Evolutionary conservation across 305 asterid species (phyloP), one percentile per base, ranked within the genome.

Genomic region (Fraxinus albicans): DNA sequence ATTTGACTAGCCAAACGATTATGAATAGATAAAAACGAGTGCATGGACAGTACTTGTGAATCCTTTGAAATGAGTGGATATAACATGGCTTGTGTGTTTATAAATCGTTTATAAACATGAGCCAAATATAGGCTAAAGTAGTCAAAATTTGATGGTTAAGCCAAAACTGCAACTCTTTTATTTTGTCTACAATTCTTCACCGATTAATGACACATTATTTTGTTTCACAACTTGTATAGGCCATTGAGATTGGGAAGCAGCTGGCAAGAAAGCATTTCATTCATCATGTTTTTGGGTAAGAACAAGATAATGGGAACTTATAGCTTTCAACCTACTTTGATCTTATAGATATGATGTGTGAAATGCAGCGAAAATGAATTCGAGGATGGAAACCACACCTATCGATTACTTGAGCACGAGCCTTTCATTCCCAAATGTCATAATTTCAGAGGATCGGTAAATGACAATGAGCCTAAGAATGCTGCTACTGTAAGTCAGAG

Each of bases 261-360:
- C 90, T 94, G 29, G 91, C 96, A 7, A 86, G 88, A 84, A 93
- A 90, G 86, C 98, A 94, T 88, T 93, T 91, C 81, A 90, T 96
- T 82, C 99, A 96, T 85, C 96, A 94, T 27, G 96, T 94, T 40
- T 90, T 90, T 7, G 97, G 98, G 99, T 96, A 93, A 89, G 94
- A 80, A 40, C 75, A 60, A 29, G 80, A 70, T 23, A 8, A 19
- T 35, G 2, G 67, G 55, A 7, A 29, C 33, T n/a, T 73, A 0
- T 53, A 58, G 38, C 65, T 60, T 63, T 4, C 40, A 82, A 74
- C 72, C 25, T 13, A 29, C 25, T 53, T 76, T 84, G 65, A 53
- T 42, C 40, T 42, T 33, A 77, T 29, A 5, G 27, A 76, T 42
- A 79, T 69, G 36, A 72, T 21, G 36, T 76, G 34, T 27, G 40